Base-by-base conservation (phyloP, 192 early-diverging fungal genomes). In the Chytriomyces sp. region DNA sequence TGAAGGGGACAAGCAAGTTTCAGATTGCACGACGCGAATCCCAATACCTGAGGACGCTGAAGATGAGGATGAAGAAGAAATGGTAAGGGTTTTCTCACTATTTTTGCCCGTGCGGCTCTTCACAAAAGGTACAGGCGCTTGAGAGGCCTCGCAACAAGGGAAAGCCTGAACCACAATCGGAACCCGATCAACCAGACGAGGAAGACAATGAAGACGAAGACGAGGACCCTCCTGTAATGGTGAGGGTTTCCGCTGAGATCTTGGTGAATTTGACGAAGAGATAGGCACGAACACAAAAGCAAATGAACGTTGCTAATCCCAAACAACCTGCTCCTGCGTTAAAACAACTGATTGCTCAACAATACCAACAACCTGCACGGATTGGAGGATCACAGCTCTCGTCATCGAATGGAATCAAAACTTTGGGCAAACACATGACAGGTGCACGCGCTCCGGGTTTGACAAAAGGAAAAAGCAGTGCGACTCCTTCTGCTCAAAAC, bases 131-230 rank as follows among this genome's bases (percentile, higher is more conserved):
- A 14, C 22, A n/a, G 44, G 44, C n/a, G n/a, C n/a, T n/a, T 49
- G 22, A 49, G 44, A 49, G 22, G 22, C 44, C 2, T 49, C 22
- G 44, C 44, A 49, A 49, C 17, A 49, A 49, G 44, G 17, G 44
- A 49, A 49, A 49, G 44, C 44, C 14, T 2, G 44, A 49, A 49
- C 17, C 44, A n/a, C 17, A 49, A 22, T 22, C 44, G 22, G 41
- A 49, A n/a, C 41, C 41, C 12, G 22, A 49, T 3, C 17, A 49
- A n/a, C 22, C 44, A 49, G 44, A 49, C 0, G 38, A 64, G 32
- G 63, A 64, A 26, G 63, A 64, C 28, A 26, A 64, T 22, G 63
- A 64, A 26, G 63, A 64, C 28, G 64, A 67, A 14, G 65, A 68
- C 7, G 65, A 68, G 55, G 32, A 36, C n/a, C 28, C 56, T 28